Conservation (phyloP, 805 yeast species). For the Cyberlindnera mississippiensis region DNA sequence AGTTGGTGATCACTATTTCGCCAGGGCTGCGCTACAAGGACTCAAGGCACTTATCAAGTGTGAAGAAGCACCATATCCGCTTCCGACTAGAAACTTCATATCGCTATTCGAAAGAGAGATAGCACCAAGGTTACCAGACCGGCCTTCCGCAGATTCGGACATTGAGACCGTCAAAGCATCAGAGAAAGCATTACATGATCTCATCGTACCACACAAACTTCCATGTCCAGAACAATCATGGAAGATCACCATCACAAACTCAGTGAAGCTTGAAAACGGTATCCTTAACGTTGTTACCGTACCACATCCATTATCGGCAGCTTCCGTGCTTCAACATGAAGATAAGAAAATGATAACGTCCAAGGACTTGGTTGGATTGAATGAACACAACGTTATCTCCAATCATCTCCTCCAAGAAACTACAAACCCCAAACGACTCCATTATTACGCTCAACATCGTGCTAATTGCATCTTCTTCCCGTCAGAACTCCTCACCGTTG, state of each 20-base stretch:
- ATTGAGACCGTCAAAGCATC: conserved; percentile 1
- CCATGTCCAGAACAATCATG: conserved; percentile 5
- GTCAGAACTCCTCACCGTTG: conserved; percentile 13
- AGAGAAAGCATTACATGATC: conserved; percentile 6
- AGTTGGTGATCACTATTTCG: conserved; percentile 19
- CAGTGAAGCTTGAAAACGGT: background rate
- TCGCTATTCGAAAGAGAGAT: conserved; percentile 12
- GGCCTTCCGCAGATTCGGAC: conserved; percentile 7
- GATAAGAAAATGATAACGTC: conserved; percentile 10
- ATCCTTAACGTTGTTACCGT: conserved; percentile 14
- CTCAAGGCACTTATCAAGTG: conserved; percentile 11
- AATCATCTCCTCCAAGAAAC: background rate
- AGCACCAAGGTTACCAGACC: conserved; percentile 7
- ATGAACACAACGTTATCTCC: conserved; percentile 5
- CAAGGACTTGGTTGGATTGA: conserved; percentile 3
- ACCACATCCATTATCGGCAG: conserved; percentile 20
- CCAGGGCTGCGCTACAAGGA: conserved; percentile 6
- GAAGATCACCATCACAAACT: conserved; percentile 8
- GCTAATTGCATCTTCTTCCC: conserved; percentile 6
- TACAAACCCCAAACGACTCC: conserved; percentile 1
- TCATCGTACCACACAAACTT: conserved; percentile 1
- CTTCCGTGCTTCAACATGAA: conserved; percentile 13
- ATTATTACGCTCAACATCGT: background rate
- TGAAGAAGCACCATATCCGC: conserved; percentile 12
- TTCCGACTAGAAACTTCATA: conserved; percentile 14